Percentiles rank a stretch among this genome's conserved stretches.
Conservation (phyloP, 805 yeast species). For the Wickerhamiella spandovensis region DNA sequence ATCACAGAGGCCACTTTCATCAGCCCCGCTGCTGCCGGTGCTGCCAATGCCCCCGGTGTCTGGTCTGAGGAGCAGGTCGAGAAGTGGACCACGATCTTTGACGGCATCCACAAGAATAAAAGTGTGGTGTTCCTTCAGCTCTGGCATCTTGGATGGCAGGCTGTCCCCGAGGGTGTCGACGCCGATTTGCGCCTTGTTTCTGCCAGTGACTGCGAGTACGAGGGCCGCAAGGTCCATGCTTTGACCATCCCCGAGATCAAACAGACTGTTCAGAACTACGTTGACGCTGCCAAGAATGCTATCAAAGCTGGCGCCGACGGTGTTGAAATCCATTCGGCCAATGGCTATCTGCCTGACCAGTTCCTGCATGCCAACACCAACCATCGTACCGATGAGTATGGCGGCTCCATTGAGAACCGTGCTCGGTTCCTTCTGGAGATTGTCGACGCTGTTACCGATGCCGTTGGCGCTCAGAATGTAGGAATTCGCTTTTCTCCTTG, state of each 20-base stretch:
- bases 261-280: constrained; percentile 30
- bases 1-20: constrained; percentile 46
- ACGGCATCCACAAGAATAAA: constrained; percentile 32
- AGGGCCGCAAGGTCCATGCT: constrained; percentile 15
- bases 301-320: constrained; percentile 45
- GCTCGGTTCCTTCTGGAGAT: constrained; percentile 36
- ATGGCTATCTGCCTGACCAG: constrained; percentile 41
- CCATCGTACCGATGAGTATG: constrained; percentile 47
- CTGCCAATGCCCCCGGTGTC: constrained; percentile 24
- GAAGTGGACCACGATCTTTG: constrained; percentile 29
- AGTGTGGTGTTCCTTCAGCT: constrained; percentile 32
- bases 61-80: constrained; percentile 21
- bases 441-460: constrained; percentile 28
- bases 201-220: not conserved
- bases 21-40: constrained; percentile 28
- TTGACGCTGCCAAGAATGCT: constrained; percentile 38
- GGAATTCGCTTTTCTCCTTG: constrained; percentile 31
- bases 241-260: constrained; percentile 31
- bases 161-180: constrained; percentile 26
- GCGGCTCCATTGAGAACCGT: constrained; percentile 50
- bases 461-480: constrained; percentile 26
- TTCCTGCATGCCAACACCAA: constrained; percentile 37
- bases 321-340: constrained; percentile 53
- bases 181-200: not conserved
- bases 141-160: constrained; percentile 35